Conservation (phyloP, 169 alveolate species). For the Besnoitia besnoiti region DNA sequence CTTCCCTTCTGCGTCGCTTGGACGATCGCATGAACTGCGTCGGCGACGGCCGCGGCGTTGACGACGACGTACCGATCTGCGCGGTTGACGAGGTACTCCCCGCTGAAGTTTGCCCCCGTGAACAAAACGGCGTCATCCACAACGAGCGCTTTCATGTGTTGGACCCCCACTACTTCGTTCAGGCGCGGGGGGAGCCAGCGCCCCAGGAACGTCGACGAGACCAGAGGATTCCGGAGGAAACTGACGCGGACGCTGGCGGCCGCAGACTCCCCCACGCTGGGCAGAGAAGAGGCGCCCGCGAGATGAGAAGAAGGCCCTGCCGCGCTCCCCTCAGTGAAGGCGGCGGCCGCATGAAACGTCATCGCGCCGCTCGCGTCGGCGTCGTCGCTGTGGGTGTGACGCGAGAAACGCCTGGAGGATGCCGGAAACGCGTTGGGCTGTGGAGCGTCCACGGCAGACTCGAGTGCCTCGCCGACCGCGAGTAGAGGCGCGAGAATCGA, state of each 20-base stretch:
- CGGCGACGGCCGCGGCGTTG: conserved; percentile 25
- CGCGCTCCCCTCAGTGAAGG: not conserved
- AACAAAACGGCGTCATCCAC: conserved; percentile 57
- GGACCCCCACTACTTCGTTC: conserved; percentile 60
- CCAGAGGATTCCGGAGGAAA: not conserved
- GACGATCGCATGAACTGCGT: not conserved
- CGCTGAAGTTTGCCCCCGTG: conserved; percentile 66
- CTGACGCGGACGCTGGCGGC: not conserved
- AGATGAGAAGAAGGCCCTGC: not conserved
- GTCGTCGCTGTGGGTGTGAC: not conserved
- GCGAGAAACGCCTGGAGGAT: not conserved
- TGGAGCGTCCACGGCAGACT: not conserved
- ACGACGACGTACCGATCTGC: conserved; percentile 48
- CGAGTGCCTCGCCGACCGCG: not conserved
- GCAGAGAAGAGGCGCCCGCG: not conserved
- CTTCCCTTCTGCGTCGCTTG: conserved; percentile 16
- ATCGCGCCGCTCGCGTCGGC: not conserved
- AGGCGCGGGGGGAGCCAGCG: conserved; percentile 32
- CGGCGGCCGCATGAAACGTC: not conserved
- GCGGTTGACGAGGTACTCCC: conserved; percentile 44
- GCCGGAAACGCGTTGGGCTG: not conserved
- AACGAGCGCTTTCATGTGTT: conserved; percentile 65
- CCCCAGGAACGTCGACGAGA: not conserved
- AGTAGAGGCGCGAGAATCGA: not conserved
- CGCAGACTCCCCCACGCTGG: not conserved